Conservation (phyloP, 116 monocot species). For the Dioscorea cayenensis region DNA sequence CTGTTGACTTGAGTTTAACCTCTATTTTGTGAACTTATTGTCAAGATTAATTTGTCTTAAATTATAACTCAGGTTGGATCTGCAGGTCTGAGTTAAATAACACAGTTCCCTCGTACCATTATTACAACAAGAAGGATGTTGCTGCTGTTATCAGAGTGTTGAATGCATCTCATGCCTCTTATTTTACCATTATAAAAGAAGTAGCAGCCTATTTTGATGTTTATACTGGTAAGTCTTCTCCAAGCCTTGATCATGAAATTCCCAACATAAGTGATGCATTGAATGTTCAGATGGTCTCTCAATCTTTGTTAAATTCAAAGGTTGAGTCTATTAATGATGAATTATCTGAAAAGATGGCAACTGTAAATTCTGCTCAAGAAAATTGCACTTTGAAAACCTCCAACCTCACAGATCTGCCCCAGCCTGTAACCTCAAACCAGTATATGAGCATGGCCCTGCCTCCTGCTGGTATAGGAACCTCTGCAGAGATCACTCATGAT, state of each 20-base stretch:
- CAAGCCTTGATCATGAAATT: conserved; percentile 4
- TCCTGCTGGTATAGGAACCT: conserved; percentile 8
- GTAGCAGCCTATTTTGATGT: conserved; percentile 39
- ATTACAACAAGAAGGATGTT: conserved; percentile 63
- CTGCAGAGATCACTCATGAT: conserved; percentile 8
- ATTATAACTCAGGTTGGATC: conserved; percentile 7
- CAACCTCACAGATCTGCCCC: conserved; percentile 5
- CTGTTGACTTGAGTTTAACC: not conserved
- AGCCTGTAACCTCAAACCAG: conserved; percentile 3
- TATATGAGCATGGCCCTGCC: not conserved
- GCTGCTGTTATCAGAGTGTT: conserved; percentile 44
- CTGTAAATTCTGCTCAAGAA: conserved; percentile 8
- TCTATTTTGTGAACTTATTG: not conserved
- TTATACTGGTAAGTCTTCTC: conserved; percentile 14
- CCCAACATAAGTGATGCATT: conserved; percentile 1
- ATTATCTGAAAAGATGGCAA: conserved; percentile 3
- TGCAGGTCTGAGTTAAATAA: conserved; percentile 71
- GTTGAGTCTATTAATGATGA: conserved; percentile 6
- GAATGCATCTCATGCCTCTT: conserved; percentile 33
- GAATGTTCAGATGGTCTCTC: not conserved
- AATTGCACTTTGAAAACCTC: not conserved
- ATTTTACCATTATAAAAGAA: conserved; percentile 36
- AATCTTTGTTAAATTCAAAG: not conserved
- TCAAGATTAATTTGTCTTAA: not conserved
- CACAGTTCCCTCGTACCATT: conserved; percentile 36